Evolutionary conservation across 2,329 filamentous ascomycete genomes (phyloP), one percentile per base, ranked within the genome.

Genomic region (Teratosphaeria gauchensis): DNA sequence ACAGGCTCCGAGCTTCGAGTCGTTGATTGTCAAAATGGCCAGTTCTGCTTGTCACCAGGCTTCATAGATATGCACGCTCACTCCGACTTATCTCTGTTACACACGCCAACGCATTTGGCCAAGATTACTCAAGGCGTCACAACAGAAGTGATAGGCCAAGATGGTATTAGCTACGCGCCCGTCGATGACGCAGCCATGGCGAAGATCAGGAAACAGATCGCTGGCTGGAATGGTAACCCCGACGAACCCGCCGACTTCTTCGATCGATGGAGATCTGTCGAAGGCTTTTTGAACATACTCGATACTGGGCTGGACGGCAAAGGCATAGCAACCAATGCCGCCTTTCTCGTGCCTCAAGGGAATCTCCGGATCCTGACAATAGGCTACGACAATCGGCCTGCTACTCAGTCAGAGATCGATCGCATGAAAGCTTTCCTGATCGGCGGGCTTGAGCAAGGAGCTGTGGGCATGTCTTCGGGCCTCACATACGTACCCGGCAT

Each of bases 21-120:
- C 12, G 59, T 69, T 8, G 66, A 69, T 56, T 67, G 67, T 57
- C 63, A 66, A 32, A 32, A 57, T 42, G 67, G 67, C 31, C 62
- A 58, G 56, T 69, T 62, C 61, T 59, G 56, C n/a, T 59, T 69
- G n/a, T 63, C 57, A 51, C 67, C 67, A 11, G 67, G 66, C 21
- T 69, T 69, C 56, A 69, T 69, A 38, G 67, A 69, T 55, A 69
- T 69, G 67, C 67, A 69, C 53, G 67, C 67, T n/a, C 67, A 69
- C 46, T 66, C 64, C 14, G 67, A 69, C 54, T 61, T 69, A 11
- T 66, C 65, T 4, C 58, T 69, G 4, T 63, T 69, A 2, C 65
- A 68, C 52, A 69, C 65, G 3, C 66, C 65, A 3, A 55, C 60
- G 4, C 67, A 69, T 35, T 51, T 61, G 32, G 67, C 67, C 12